Conservation (phyloP, 352 stramenopile genomes). For the Phytopythium mirpurense region DNA sequence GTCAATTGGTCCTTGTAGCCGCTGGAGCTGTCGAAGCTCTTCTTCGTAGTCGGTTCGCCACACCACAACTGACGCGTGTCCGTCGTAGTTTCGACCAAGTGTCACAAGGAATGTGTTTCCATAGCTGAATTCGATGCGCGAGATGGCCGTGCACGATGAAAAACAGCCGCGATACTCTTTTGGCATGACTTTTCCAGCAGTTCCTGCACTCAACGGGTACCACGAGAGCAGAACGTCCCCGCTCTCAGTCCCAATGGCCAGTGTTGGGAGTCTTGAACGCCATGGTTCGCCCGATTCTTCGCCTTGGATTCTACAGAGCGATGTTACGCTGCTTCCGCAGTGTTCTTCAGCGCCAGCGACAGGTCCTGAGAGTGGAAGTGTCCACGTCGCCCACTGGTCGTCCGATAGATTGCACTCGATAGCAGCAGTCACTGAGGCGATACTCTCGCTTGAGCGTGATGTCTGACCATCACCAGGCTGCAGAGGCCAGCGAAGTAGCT, state of each 20-base stretch:
- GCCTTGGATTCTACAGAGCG: slow-evolving; percentile 36
- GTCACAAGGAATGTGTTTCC: slow-evolving; percentile 57
- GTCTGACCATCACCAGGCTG: slow-evolving; percentile 4
- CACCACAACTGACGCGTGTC: slow-evolving; percentile 37
- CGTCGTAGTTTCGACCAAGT: slow-evolving; percentile 25
- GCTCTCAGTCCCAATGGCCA: slow-evolving; percentile 35
- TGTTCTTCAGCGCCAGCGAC: slow-evolving; percentile 39
- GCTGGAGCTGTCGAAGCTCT: slow-evolving; percentile 40
- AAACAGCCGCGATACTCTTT: slow-evolving; percentile 59
- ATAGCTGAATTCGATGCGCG: slow-evolving; percentile 40
- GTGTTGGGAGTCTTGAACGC: slow-evolving; percentile 46
- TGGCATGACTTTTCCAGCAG: slow-evolving; percentile 26
- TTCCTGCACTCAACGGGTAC: slow-evolving; percentile 52
- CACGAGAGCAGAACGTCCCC: slow-evolving; percentile 60
- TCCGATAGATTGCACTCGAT: slow-evolving; percentile 24
- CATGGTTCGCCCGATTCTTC: slow-evolving; percentile 17
- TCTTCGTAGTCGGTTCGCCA: slow-evolving; percentile 80
- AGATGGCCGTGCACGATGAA: slow-evolving; percentile 32
- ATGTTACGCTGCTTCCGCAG: slow-evolving; percentile 21
- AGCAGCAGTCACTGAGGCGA: no score
- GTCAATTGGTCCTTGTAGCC: slow-evolving; percentile 2
- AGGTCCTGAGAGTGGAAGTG: slow-evolving; percentile 43
- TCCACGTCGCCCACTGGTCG: slow-evolving; percentile 50
- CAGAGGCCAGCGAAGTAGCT: slow-evolving; percentile 70
- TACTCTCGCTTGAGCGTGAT: background rate